Conservation (phyloP, 805 yeast species). For the Candida insectorum region DNA sequence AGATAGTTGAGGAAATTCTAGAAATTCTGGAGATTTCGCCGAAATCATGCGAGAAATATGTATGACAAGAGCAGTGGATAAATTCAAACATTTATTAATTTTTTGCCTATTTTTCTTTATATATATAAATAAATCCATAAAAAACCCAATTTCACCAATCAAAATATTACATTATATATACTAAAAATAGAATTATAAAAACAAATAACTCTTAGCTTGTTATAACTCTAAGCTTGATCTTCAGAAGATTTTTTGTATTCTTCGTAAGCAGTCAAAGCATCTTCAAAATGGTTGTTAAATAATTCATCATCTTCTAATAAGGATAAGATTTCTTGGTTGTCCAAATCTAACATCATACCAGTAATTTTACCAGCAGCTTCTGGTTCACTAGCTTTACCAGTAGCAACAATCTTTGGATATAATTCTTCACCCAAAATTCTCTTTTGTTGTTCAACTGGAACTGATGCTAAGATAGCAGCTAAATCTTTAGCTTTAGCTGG, state of each 20-base stretch:
- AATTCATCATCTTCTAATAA: slow-evolving; percentile 86
- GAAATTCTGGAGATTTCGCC: neutral
- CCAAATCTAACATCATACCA: slow-evolving; percentile 97
- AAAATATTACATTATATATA: slow-evolving; percentile 19
- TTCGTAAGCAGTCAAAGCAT: slow-evolving; percentile 92
- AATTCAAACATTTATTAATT: slow-evolving; percentile 14
- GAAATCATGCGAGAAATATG: neutral
- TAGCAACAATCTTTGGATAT: slow-evolving; percentile 85
- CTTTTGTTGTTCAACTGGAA: slow-evolving; percentile 90
- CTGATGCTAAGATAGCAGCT: slow-evolving; percentile 58
- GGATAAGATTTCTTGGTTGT: slow-evolving; percentile 83
- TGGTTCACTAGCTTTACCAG: slow-evolving; percentile 82
- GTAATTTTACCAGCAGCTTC: slow-evolving; percentile 98
- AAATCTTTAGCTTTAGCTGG: slow-evolving; percentile 47
- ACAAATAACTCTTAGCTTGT: neutral
- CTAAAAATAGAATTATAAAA: slow-evolving; percentile 7
- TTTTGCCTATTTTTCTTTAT: slow-evolving; percentile 15
- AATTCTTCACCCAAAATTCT: slow-evolving; percentile 96
- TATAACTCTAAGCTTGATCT: slow-evolving; percentile 2
- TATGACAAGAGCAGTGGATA: too few species aligned
- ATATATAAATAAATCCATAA: slow-evolving; percentile 21
- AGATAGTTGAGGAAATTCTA: slow-evolving; percentile 1
- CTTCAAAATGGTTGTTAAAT: slow-evolving; percentile 87
- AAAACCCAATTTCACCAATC: slow-evolving; percentile 20
- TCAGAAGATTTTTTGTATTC: slow-evolving; percentile 66